Conservation (phyloP, 805 yeast species). For the Yamadazyma insecticola region DNA sequence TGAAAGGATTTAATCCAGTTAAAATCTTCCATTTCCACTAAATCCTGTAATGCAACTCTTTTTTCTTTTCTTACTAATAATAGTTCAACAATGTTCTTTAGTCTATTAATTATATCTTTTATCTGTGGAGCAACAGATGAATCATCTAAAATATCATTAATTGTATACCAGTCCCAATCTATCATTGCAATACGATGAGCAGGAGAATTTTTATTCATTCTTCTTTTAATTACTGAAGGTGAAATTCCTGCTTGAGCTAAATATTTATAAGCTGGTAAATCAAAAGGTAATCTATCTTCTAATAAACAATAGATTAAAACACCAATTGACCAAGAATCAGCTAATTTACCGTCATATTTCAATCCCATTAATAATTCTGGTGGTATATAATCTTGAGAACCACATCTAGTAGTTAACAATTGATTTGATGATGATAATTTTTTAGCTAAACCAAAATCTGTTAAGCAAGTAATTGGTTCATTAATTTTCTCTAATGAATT, state of each 20-base stretch:
- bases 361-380: conserved; percentile 91
- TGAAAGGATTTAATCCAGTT: too few species aligned
- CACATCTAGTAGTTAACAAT: conserved; percentile 81
- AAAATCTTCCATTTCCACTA: neutral
- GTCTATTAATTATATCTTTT: conserved; percentile 14
- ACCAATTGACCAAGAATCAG: conserved; percentile 95
- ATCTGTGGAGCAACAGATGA: too few species aligned
- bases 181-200: conserved; percentile 90
- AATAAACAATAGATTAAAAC: conserved; percentile 80
- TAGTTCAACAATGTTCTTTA: conserved; percentile 26
- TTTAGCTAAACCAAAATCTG: conserved; percentile 89
- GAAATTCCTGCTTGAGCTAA: conserved; percentile 32
- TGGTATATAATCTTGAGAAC: conserved; percentile 93
- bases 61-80: conserved; percentile 36
- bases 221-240: conserved; percentile 40
- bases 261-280: conserved; percentile 57
- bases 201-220: conserved; percentile 45
- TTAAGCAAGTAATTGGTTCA: conserved; percentile 44
- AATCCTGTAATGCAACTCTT: conserved; percentile 15
- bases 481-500: conserved; percentile 4
- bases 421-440: conserved; percentile 57
- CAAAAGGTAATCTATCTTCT: conserved; percentile 90
- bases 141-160: conserved; percentile 14
- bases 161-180: conserved; percentile 82
- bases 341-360: conserved; percentile 84